Percentiles rank a stretch among this genome's conserved stretches.
These are phyloP conservation scores for Elsinoe perseae DNA, from an alignment of 2,329 filamentous ascomycete genomes.

Conservation along the genomic window DNA sequence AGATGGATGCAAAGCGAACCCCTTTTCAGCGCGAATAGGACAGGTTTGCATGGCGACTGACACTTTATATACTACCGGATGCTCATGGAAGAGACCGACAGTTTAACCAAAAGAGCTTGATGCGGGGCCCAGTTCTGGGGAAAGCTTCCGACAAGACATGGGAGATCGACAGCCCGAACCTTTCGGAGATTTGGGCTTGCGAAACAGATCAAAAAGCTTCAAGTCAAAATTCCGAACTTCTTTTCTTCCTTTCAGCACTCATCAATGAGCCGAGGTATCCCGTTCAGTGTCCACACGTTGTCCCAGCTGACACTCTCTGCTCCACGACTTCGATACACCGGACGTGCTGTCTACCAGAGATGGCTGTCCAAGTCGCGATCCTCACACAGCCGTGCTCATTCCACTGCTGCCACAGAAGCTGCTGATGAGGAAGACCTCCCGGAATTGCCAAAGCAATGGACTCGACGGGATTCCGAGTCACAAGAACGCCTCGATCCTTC, in stretches of 20 bases:
- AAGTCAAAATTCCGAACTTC: conserved; percentile 2
- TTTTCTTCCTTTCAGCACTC: background rate
- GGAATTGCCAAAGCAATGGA: background rate
- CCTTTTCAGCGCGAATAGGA: too few relatives aligned
- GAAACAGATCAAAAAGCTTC: background rate
- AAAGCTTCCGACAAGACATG: background rate
- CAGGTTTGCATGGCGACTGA: too few relatives aligned
- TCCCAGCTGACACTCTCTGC: background rate
- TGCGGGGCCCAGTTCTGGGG: background rate
- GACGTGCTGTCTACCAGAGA: background rate
- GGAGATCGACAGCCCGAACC: conserved; percentile 3
- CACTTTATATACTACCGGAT: too few relatives aligned
- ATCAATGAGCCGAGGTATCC: conserved; percentile 8
- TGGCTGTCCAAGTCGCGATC: background rate
- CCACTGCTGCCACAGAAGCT: conserved; percentile 2
- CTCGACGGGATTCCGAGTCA: conserved; percentile 3
- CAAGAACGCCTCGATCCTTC: conserved; percentile 61
- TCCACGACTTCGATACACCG: background rate
- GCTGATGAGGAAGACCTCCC: conserved; percentile 8
- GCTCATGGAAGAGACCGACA: too few relatives aligned
- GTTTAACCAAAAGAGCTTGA: background rate
- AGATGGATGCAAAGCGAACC: background rate
- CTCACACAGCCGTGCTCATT: background rate
- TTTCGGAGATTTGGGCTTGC: conserved; percentile 1
- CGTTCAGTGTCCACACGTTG: background rate